Evolutionary conservation across 208 protist genomes (phyloP).

Genomic region (Trichomonas vaginalis): DNA sequence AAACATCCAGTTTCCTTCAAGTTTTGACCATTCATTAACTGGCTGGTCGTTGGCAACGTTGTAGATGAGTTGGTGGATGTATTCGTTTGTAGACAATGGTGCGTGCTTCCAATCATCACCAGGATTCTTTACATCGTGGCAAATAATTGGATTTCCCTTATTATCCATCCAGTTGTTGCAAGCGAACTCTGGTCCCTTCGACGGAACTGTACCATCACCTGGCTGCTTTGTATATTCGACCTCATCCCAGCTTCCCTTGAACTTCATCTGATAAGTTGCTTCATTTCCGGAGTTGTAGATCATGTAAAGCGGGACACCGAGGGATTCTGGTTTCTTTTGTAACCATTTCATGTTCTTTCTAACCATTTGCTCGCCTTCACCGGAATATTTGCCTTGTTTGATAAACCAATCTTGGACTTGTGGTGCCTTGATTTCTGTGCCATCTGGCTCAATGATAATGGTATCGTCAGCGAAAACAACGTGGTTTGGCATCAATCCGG

Average conservation of each 20-base stretch:
- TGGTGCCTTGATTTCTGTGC: background rate
- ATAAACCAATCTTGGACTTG: background rate
- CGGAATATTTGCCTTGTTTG: background rate
- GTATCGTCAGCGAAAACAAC: background rate
- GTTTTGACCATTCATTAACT: background rate
- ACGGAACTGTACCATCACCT: constrained; percentile 9
- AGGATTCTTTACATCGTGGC: background rate
- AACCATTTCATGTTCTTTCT: background rate
- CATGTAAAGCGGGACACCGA: background rate
- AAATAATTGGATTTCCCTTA: background rate
- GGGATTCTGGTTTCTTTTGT: background rate
- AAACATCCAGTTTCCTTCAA: background rate
- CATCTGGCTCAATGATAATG: background rate
- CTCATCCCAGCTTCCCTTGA: background rate
- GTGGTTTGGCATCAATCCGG: background rate
- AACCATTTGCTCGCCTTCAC: background rate
- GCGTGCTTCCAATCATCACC: background rate
- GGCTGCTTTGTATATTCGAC: background rate
- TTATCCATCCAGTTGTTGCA: background rate
- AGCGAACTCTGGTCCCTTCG: background rate
- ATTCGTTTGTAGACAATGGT: background rate
- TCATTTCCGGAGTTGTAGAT: background rate
- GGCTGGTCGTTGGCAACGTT: background rate
- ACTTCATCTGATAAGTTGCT: background rate
- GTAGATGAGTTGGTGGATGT: background rate